phyloP scores from a whole-genome alignment of 2,329 filamentous ascomycete species.

The Neophaeococcomyces mojaviensis region DNA sequence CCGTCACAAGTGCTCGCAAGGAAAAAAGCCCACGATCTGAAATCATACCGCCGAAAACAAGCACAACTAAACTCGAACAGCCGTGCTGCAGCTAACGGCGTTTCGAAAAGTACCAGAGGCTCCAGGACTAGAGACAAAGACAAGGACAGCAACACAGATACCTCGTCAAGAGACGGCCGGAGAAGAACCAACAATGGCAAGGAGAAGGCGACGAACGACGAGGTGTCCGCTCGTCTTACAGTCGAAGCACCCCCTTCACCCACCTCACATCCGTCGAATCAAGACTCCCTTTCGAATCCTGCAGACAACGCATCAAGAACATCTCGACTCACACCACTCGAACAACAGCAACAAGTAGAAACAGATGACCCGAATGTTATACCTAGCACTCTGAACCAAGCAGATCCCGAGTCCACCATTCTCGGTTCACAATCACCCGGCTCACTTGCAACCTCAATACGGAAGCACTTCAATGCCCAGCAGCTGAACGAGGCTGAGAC shows the following conservation, averaged over 20 bases:
- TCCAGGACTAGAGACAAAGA: constrained; percentile 8
- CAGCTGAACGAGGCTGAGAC: constrained; percentile 40
- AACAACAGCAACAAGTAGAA: neutral
- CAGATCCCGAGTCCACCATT: constrained; percentile 4
- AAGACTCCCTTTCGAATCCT: constrained; percentile 7
- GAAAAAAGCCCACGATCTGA: constrained; percentile 21
- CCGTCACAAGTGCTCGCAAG: constrained; percentile 38
- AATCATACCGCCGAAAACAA: constrained; percentile 14
- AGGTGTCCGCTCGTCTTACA: constrained; percentile 4
- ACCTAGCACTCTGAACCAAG: neutral
- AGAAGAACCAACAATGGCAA: neutral
- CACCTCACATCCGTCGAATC: constrained; percentile 5
- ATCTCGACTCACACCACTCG: constrained; percentile 5
- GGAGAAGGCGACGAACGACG: constrained; percentile 2
- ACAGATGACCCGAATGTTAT: neutral
- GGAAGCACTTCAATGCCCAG: constrained; percentile 42
- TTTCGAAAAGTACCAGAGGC: constrained; percentile 1
- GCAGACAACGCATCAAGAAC: constrained; percentile 9
- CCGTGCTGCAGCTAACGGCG: constrained; percentile 9
- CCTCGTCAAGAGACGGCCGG: neutral
- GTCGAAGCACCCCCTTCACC: constrained; percentile 15
- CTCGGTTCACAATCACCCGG: constrained; percentile 1
- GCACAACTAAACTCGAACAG: neutral
- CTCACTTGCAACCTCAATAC: constrained; percentile 33
- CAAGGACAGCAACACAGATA: constrained; percentile 12